Percentiles rank a stretch among this genome's conserved stretches.
These are phyloP conservation scores for Phlyctochytrium planicorne DNA, from an alignment of 192 early-diverging fungal species.

Conservation along the genomic window DNA sequence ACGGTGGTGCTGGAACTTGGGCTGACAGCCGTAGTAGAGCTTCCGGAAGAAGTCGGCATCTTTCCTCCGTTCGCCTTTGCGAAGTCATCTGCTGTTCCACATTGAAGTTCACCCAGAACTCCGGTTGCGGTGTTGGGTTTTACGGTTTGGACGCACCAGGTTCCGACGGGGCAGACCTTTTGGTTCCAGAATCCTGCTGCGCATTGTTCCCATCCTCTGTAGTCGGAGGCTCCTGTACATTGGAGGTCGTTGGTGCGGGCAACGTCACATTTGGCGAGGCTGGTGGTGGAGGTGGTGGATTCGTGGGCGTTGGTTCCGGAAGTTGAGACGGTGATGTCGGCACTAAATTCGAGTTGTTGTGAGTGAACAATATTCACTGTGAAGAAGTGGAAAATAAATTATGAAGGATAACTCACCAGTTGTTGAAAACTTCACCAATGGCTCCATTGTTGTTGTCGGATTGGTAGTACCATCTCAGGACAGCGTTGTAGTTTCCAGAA, in stretches of 20 bases:
- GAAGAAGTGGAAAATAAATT: neutral
- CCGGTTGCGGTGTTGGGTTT: neutral
- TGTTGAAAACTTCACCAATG: conserved; percentile 14
- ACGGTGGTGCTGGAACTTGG: neutral
- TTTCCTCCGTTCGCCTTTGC: neutral
- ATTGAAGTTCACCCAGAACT: neutral
- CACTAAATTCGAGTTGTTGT: neutral
- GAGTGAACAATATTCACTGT: neutral
- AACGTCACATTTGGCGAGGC: neutral
- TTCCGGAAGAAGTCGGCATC: neutral
- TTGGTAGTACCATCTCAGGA: conserved; percentile 12
- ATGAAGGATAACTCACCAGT: conserved; percentile 8
- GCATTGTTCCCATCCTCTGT: conserved; percentile 7
- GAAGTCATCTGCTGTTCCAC: conserved; percentile 7
- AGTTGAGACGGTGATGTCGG: conserved; percentile 10
- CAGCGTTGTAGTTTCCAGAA: conserved; percentile 3
- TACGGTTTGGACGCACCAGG: neutral
- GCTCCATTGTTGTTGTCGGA: conserved; percentile 19
- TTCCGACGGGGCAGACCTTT: conserved; percentile 4
- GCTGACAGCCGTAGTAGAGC: neutral
- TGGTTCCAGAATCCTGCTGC: conserved; percentile 1
- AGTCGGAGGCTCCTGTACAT: conserved; percentile 5
- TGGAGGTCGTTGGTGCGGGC: conserved; percentile 4
- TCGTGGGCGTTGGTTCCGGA: conserved; percentile 2
- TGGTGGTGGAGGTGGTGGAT: neutral